Evolutionary conservation across 352 stramenopile species (phyloP).

Genomic region (Pythium utonaiense): DNA sequence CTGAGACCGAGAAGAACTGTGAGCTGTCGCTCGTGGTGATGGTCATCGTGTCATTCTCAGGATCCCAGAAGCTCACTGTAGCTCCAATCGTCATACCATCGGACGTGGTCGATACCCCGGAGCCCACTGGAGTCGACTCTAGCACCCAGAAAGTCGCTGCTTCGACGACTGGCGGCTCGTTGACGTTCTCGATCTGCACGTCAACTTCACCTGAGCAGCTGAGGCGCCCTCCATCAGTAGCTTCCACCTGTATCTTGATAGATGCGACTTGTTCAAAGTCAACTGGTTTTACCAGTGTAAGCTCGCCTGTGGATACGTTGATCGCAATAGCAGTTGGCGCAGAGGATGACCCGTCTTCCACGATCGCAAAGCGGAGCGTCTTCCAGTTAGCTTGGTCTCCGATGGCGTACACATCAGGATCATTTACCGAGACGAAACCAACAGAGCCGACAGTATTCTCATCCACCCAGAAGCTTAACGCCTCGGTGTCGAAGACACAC

Average conservation of each 20-base stretch:
- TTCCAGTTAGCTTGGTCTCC: conserved; percentile 8
- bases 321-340: conserved; percentile 9
- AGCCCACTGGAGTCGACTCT: conserved; percentile 28
- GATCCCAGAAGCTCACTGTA: conserved; percentile 42
- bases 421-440: conserved; percentile 11
- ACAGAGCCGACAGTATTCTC: conserved; percentile 23
- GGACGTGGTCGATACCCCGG: conserved; percentile 2
- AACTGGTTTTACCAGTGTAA: conserved; percentile 8
- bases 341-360: not conserved
- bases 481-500: conserved; percentile 10
- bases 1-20: conserved; percentile 24
- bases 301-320: conserved; percentile 17
- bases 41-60: conserved; percentile 50
- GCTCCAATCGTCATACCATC: conserved; percentile 6
- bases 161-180: conserved; percentile 38
- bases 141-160: conserved; percentile 35
- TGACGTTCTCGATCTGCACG: conserved; percentile 26
- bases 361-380: conserved; percentile 12
- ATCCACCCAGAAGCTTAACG: conserved; percentile 5
- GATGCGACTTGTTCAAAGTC: conserved; percentile 20
- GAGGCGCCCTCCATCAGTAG: conserved; percentile 21
- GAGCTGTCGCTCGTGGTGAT: conserved; percentile 19
- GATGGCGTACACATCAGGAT: conserved; percentile 17
- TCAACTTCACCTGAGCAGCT: conserved; percentile 12
- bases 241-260: conserved; percentile 11